Percentiles rank a stretch among this genome's conserved stretches.
phyloP scores from a whole-genome alignment of 108 stramenopile species.

The Discostella pseudostelligera region DNA sequence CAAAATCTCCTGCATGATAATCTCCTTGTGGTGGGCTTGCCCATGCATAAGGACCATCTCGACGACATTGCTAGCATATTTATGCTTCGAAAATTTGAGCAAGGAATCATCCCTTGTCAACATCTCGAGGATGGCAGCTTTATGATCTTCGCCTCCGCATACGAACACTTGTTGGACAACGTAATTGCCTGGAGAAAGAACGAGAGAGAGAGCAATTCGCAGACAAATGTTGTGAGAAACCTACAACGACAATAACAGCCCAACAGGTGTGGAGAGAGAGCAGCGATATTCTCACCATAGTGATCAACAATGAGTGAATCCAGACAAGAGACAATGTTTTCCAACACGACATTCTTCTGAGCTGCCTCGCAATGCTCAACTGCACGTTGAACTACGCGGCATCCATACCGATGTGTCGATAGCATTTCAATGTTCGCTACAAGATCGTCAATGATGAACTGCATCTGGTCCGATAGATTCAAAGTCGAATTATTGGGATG shows the following conservation, averaged over 20 bases:
- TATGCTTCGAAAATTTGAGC: conserved; percentile 85
- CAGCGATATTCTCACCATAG: conserved; percentile 34
- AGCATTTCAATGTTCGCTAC: conserved; percentile 72
- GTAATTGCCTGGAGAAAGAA: conserved; percentile 63
- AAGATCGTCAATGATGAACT: conserved; percentile 92
- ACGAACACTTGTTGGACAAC: conserved; percentile 88
- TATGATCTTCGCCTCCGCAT: conserved; percentile 64
- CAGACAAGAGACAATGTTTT: conserved; percentile 54
- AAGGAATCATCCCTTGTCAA: conserved; percentile 70
- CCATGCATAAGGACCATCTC: conserved; percentile 93
- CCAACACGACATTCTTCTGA: conserved; percentile 62
- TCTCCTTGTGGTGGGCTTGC: conserved; percentile 59
- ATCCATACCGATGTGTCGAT: conserved; percentile 92
- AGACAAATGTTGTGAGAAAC: too few relatives aligned
- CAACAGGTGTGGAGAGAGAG: not conserved
- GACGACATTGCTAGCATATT: conserved; percentile 97
- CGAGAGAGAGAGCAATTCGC: too few relatives aligned
- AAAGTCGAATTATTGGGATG: conserved; percentile 26
- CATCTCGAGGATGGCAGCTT: conserved; percentile 61
- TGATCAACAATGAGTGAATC: conserved; percentile 71
- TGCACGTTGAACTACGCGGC: conserved; percentile 91
- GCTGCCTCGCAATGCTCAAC: conserved; percentile 82
- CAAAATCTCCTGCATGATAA: conserved; percentile 68
- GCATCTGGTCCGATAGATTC: conserved; percentile 69
- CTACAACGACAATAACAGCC: not conserved